Evolutionary conservation across 2,329 filamentous ascomycete genomes (phyloP), one percentile per base, ranked within the genome.

Genomic region (Fusarium sp.): DNA sequence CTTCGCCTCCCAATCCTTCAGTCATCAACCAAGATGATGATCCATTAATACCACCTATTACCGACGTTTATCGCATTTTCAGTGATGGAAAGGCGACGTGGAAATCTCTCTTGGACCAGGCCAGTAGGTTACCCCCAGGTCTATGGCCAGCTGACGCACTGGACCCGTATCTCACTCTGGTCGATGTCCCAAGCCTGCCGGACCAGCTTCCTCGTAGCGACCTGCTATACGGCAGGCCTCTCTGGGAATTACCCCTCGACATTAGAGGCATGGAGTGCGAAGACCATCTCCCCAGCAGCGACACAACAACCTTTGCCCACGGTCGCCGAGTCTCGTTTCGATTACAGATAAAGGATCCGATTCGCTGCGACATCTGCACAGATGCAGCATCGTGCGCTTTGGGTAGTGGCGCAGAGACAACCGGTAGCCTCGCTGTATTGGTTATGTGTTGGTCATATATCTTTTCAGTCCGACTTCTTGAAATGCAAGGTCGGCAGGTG

Each of bases 401-500:
- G n/a, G n/a, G 44, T 10, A 3, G 35, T 29, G 9, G 9, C 19
- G 9, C 41, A 2, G 35, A 51, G 6, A 56, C 25, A 32, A 46
- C 21, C 2, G 47, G 4, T n/a, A 56, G 47, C 42, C 53, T 56
- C 1, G 36, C 17, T n/a, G 4, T 56, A 29, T 10, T 56, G 10
- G 42, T 51, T n/a, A 56, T 56, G 25, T 56, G 42, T 35, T 56
- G 25, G 47, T 56, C 31, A 10, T 51, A 56, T 13, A 56, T 56
- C 35, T 23, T 56, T 15, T 46, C 31, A 0, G 29, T 36, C 36
- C 23, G 36, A 37, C 29, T 56, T 42, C 53, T 56, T n/a, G 42
- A 56, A 17, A 51, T 51, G 23, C 36, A 56, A 52, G 36, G 53
- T 27, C 42, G 42, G 6, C 9, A 15, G 17, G 47, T 52, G 15